Evolutionary conservation across 805 yeast species (phyloP), one percentile per base, ranked within the genome.

Genomic region (Lipomyces chichibuensis): DNA sequence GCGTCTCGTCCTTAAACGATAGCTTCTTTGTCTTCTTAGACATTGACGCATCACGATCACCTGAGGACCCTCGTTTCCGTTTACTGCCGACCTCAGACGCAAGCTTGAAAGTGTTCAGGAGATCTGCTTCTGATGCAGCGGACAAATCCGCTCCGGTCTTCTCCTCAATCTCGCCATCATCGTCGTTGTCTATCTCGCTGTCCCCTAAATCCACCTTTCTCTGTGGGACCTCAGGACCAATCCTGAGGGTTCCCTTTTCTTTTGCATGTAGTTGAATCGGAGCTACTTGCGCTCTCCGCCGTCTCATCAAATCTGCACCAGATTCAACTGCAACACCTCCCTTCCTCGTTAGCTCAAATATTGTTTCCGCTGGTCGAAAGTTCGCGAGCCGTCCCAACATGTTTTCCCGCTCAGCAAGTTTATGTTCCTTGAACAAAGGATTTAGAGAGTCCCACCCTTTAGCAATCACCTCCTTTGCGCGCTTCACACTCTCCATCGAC

Each of bases 391-490:
- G 87, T 4, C 86, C 90, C 71, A 95, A 82, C 74, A 95, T 88
- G 54, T 79, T 83, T 32, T 89, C 83, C 75, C 90, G 76, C 74
- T 91, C 91, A 37, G 65, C 66, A 11, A 65, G 59, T 27, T 64
- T 57, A n/a, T 63, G 58, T 11, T 60, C 59, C 8, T 33, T 46
- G 76, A 92, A 91, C 63, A 90, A 77, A 39, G 92, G 79, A 77
- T 92, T 92, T 74, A 90, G 94, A 25, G 86, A 92, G 77, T 94
- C 97, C 98, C 98, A 95, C 1, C 93, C 77, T 4, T 70, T 71
- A 8, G 65, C 82, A 65, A 87, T 79, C 57, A 94, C 81, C 74
- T 92, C 97, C 76, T 90, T 92, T 23, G 96, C 83, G 74, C 98
- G 83, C 74, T 90, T 90, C 49, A 91, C 84, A n/a, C 96, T 88